Evolutionary conservation across 805 yeast species (phyloP), one percentile per base, ranked within the genome.

Genomic region (Myxozyma kluyveri): DNA sequence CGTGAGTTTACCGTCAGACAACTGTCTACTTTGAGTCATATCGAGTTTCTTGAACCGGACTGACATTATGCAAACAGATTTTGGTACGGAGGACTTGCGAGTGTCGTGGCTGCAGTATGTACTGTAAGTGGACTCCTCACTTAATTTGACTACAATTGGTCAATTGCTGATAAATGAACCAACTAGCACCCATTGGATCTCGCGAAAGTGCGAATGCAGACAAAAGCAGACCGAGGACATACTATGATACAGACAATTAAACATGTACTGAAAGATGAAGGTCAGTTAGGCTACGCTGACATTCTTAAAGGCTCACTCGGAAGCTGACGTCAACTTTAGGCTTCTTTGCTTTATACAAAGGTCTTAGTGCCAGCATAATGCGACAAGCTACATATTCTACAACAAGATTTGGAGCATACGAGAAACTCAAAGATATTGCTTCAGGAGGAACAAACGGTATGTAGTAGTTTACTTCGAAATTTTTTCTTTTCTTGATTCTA

Each of bases 351-450:
- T 75, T 86, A n/a, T 88, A 88, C 65, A 80, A 87, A 1, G 96
- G 96, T 1, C 73, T 88, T 37, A 79, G 86, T 50, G 96, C 96
- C 1, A 84, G 93, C 1, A 67, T 88, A 37, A 71, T 88, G 50
- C 79, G 96, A 65, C 96, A 88, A 69, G 93, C 88, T 1, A 87
- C 96, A 1, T 88, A 88, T 66, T 86, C 95, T 1, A 83, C 95
- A 1, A 83, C 88, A 1, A 74, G 96, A 65, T 88, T 88, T 63
- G 96, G 96, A 38, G 79, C 83, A n/a, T 88, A 88, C 67, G 96
- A 88, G 66, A 74, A 73, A 52, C 72, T 87, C 62, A 88, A 88
- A 63, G 88, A 83, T 41, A 17, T 43, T 37, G 60, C 60, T 19
- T 24, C 60, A 3, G 60, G 58, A 10, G 58, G 60, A 12, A 17